Conservation (phyloP, 768 basidiomycete species). For the Cytidiella melzeri region DNA sequence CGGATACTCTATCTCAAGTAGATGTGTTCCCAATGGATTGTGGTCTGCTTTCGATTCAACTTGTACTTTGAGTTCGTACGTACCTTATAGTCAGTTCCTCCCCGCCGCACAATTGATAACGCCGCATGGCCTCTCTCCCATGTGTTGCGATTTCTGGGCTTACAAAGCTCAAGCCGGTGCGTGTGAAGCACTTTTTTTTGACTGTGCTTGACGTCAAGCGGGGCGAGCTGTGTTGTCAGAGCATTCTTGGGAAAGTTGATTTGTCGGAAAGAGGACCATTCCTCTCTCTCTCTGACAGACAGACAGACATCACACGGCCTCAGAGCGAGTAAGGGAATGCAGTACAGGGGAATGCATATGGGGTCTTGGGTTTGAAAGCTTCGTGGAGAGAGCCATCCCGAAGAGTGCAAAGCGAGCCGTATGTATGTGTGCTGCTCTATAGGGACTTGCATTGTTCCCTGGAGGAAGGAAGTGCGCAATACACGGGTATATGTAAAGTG, state of each 20-base stretch:
- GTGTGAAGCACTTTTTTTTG: background rate
- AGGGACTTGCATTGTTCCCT: background rate
- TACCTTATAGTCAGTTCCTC: conserved; percentile 1
- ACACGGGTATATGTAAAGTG: background rate
- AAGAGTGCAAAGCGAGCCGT: background rate
- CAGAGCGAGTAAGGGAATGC: too few species aligned
- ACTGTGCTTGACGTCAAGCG: background rate
- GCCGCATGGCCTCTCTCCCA: conserved; percentile 5
- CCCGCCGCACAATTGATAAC: conserved; percentile 6
- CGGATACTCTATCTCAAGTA: too few species aligned
- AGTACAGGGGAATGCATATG: too few species aligned
- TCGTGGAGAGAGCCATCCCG: background rate
- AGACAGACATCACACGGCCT: too few species aligned
- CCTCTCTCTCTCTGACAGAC: too few species aligned
- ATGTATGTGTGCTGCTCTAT: too few species aligned
- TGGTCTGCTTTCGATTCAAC: background rate
- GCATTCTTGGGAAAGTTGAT: background rate
- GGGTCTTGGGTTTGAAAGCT: too few species aligned
- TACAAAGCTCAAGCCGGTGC: background rate
- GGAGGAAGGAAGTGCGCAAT: too few species aligned
- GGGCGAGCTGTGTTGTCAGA: background rate
- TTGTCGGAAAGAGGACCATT: too few species aligned
- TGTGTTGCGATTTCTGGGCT: background rate
- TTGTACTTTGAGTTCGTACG: conserved; percentile 6
- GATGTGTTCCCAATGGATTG: background rate